phyloP scores from a whole-genome alignment of 2,329 filamentous ascomycete species.

The Penicillium brasilianum region DNA sequence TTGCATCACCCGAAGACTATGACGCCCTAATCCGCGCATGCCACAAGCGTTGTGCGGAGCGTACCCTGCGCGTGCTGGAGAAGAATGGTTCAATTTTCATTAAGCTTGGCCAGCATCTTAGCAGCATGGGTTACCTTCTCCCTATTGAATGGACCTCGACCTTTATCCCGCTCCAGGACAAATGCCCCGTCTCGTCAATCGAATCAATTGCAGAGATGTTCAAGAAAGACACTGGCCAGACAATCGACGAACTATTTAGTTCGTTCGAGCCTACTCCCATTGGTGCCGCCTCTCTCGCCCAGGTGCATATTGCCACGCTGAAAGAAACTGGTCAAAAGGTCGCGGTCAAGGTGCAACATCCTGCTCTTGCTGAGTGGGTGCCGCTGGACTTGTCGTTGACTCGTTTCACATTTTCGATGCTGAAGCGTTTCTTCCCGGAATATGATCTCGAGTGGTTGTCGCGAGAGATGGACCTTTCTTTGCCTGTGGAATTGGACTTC shows the following conservation, averaged over 20 bases:
- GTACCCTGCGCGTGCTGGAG: slow-evolving; percentile 85
- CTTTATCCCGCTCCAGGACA: slow-evolving; percentile 94
- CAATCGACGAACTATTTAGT: slow-evolving; percentile 81
- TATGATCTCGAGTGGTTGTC: slow-evolving; percentile 98
- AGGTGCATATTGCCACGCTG: slow-evolving; percentile 87
- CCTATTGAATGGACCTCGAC: slow-evolving; percentile 92
- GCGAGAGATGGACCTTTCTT: slow-evolving; percentile 85
- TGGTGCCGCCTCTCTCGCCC: slow-evolving; percentile 89
- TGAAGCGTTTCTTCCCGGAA: slow-evolving; percentile 94
- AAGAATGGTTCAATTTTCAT: slow-evolving; percentile 98
- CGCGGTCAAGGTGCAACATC: slow-evolving; percentile 96
- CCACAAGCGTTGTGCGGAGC: slow-evolving; percentile 88
- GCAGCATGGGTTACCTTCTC: slow-evolving; percentile 92
- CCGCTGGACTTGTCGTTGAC: slow-evolving; percentile 86
- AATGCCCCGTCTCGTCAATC: slow-evolving; percentile 89
- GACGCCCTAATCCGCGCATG: slow-evolving; percentile 76
- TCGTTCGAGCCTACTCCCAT: slow-evolving; percentile 81
- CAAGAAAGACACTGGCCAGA: slow-evolving; percentile 75
- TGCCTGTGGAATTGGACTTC: slow-evolving; percentile 93
- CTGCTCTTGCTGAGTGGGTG: slow-evolving; percentile 85
- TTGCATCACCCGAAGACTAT: slow-evolving; percentile 66
- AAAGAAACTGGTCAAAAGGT: slow-evolving; percentile 83
- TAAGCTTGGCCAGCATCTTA: slow-evolving; percentile 94
- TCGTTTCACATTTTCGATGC: slow-evolving; percentile 81
- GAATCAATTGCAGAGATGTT: slow-evolving; percentile 90